Evolutionary conservation across 352 stramenopile species (phyloP), one percentile per base, ranked within the genome.

Genomic region (Globisporangium yorkense): DNA sequence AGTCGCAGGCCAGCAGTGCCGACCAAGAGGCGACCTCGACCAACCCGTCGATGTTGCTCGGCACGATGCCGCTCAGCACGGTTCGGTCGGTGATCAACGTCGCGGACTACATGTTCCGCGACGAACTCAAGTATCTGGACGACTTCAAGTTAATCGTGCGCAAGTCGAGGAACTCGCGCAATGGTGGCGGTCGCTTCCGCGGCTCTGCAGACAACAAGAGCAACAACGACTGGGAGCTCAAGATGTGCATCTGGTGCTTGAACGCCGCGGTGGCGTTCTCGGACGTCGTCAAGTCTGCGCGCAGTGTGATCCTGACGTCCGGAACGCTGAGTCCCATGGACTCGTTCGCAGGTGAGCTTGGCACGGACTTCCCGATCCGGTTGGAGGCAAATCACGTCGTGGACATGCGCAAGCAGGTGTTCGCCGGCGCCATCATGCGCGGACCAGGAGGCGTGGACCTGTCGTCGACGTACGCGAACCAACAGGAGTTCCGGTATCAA

Each of bases 271-370:
- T 96, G 7, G 87, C 84, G 2, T 94, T 96, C 61, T 81, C 78
- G 3, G 87, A 96, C 54, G 72, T 96, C 20, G 67, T 80, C 21
- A 75, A 58, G 33, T 54, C 88, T 56, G 75, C 74, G 1, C 79
- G 77, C 13, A 89, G 76, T 27, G 82, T 96, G 18, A 87, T 96
- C 56, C 62, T 96, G 20, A 92, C 87, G 20, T 94, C 83, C 5
- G 87, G 87, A 13, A 96, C 87, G 15, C 60, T 96, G 31, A 92
- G 81, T 54, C 87, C 87, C 5, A 92, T 96, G 83, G 85, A 92
- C 6, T 92, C 85, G n/a, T 94, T 94, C 62, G 83, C 77, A 2
- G 81, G 81, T 0, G 87, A 96, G 51, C 63, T 96, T 10, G 84
- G 87, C 4, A 77, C 83, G 0, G 77, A 88, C 33, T 96, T 96